Base-by-base conservation (phyloP, 2,329 filamentous ascomycete species). In the Dryadomyces quercivorus region DNA sequence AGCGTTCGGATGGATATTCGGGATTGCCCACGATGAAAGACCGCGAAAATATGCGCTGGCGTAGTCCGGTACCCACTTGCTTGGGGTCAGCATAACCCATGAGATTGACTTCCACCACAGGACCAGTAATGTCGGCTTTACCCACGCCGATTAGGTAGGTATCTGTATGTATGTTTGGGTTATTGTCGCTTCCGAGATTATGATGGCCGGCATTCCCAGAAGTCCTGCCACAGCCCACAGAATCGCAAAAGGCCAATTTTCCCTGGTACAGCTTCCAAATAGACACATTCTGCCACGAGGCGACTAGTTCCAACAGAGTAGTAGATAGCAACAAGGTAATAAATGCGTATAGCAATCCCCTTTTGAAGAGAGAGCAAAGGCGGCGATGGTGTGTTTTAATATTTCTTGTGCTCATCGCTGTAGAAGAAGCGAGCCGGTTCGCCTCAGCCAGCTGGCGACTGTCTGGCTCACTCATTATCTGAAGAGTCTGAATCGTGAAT, bases 71-170 rank as follows among this genome's bases (percentile, higher is more conserved):
- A 48, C 91, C 91, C n/a, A 86, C 70, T 69, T 96, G 91, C 46
- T 78, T 79, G 15, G 81, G 73, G 65, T 88, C 82, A 31, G 90
- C 89, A 70, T 95, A 95, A 58, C 91, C 91, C 76, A 91, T 93
- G 68, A 95, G 79, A 64, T 88, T 89, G 69, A 95, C 82, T 69
- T 95, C 89, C 31, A 92, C 89, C 5, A 93, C 86, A 0, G 89
- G 88, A 4, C 86, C 76, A 1, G 76, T 79, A 59, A 79, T 76
- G 60, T 79, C 76, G 16, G 70, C 76, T 60, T 77, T 78, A 46
- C 76, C 76, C 13, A 73, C 74, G 3, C 76, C 76, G 18, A 79
- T 58, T 3, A 79, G 66, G 56, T 77, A 79, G 54, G 68, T 65
- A 58, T 74, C 71, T 21, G 69, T 69, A 8, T 5, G 16, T 16